Evolutionary conservation across 1,284 basidiomycete genomes (phyloP).

Genomic region (Porogramme epimiltina): DNA sequence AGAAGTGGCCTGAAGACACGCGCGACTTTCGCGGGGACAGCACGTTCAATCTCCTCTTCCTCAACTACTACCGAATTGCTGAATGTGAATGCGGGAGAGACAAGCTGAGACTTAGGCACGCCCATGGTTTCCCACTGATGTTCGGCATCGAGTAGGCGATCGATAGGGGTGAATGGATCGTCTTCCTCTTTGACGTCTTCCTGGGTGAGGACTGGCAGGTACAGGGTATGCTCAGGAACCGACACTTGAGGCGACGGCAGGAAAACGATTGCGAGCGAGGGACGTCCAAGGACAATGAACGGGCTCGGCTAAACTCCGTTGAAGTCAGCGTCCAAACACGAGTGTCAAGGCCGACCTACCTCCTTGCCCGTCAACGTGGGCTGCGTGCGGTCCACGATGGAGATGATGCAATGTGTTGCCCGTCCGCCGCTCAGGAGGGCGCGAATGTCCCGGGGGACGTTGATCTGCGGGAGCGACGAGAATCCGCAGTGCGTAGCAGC

Average conservation of each 20-base stretch:
- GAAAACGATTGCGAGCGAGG: constrained; percentile 67
- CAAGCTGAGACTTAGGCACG: constrained; percentile 44
- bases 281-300: constrained; percentile 39
- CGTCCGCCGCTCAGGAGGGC: constrained; percentile 16
- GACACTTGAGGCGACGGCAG: constrained; percentile 49
- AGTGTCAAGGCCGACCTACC: constrained; percentile 46
- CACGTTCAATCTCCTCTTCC: constrained; percentile 42
- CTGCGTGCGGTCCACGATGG: constrained; percentile 57
- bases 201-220: constrained; percentile 57
- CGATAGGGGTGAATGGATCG: constrained; percentile 27
- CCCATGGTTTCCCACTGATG: constrained; percentile 51
- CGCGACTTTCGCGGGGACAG: constrained; percentile 45
- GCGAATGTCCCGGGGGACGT: constrained; percentile 17
- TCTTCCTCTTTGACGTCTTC: constrained; percentile 33
- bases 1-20: constrained; percentile 50
- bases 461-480: constrained; percentile 20
- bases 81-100: constrained; percentile 36
- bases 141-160: constrained; percentile 39
- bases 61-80: constrained; percentile 45
- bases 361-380: constrained; percentile 32
- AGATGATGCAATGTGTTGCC: constrained; percentile 34
- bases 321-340: constrained; percentile 42
- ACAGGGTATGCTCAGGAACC: constrained; percentile 55
- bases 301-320: constrained; percentile 45
- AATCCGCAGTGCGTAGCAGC: constrained; percentile 24